Evolutionary conservation across 2,329 filamentous ascomycete species (phyloP), one percentile per base, ranked within the genome.

Genomic region (Stenocarpella maydis): DNA sequence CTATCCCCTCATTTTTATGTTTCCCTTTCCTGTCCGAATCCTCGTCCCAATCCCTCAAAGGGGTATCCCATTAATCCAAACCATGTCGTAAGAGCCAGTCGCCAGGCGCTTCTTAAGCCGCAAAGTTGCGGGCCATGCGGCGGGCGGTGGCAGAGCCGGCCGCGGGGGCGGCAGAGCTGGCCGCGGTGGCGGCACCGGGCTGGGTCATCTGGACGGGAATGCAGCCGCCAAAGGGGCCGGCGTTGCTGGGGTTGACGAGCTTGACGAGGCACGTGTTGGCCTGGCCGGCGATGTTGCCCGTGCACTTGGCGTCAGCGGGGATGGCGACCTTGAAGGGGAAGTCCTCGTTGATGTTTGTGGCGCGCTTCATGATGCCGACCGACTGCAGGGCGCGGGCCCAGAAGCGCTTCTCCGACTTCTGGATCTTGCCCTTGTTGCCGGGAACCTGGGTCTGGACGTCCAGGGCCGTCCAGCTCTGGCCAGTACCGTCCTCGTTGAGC

Each of bases 401-500:
- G 14, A 34, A 71, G 2, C 74, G 68, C 67, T 73, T 73, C 34
- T 72, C 69, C n/a, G 61, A 69, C 63, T 74, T 72, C 45, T 71
- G 70, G 69, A 81, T 81, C 66, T 81, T 77, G 19, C 80, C 79
- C 19, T 72, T 72, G 0, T 67, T 75, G 47, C 80, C 80, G 4
- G 81, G 80, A 3, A 82, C 77, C 71, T 83, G 78, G 7, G 75
- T 76, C 12, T 73, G 71, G n/a, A 77, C 74, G 0, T 74, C 52
- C 37, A 80, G 72, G 64, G 77, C 78, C 47, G 75, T 60, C 53
- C 76, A 73, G 72, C 80, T 82, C 26, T 72, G 39, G 47, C 80
- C 81, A 1, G 77, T 78, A 41, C 73, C 80, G 1, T 79, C 80
- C 15, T 79, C 60, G 73, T 81, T 81, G 31, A 83, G 71, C 24